phyloP scores from a whole-genome alignment of 495 filamentous ascomycete species.

The Haplographium delicatum region DNA sequence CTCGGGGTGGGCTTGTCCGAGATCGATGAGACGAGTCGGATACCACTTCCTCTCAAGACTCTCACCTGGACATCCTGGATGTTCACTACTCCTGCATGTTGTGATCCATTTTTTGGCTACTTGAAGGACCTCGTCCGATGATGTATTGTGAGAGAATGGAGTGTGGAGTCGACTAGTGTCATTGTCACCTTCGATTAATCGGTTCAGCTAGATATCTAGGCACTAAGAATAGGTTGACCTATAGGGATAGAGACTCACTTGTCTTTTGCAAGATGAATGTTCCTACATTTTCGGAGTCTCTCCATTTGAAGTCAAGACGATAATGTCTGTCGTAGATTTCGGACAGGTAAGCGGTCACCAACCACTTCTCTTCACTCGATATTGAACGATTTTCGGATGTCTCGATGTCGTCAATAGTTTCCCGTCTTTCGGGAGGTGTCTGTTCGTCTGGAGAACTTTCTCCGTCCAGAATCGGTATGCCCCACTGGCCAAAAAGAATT shows the following conservation, averaged over 20 bases:
- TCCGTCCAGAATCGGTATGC: too few relatives aligned
- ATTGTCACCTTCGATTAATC: neutral
- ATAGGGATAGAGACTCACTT: neutral
- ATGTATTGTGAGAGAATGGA: neutral
- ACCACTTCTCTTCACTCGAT: neutral
- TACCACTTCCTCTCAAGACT: neutral
- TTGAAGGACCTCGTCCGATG: neutral
- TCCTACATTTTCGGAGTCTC: neutral
- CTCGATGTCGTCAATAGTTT: too few relatives aligned
- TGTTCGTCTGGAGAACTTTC: too few relatives aligned
- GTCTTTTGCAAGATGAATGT: neutral
- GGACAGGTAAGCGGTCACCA: neutral
- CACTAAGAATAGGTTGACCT: too few relatives aligned
- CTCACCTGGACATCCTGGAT: neutral
- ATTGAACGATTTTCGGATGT: too few relatives aligned
- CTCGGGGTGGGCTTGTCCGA: neutral
- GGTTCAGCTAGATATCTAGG: too few relatives aligned
- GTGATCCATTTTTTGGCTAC: neutral
- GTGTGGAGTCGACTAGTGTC: neutral
- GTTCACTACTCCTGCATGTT: neutral
- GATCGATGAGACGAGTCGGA: conserved; percentile 6
- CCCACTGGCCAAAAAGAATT: too few relatives aligned
- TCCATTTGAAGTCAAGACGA: neutral
- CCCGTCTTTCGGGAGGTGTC: too few relatives aligned
- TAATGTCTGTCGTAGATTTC: neutral